Conservation (phyloP, 2,329 filamentous ascomycete species). For the Botrytis hyacinthi region DNA sequence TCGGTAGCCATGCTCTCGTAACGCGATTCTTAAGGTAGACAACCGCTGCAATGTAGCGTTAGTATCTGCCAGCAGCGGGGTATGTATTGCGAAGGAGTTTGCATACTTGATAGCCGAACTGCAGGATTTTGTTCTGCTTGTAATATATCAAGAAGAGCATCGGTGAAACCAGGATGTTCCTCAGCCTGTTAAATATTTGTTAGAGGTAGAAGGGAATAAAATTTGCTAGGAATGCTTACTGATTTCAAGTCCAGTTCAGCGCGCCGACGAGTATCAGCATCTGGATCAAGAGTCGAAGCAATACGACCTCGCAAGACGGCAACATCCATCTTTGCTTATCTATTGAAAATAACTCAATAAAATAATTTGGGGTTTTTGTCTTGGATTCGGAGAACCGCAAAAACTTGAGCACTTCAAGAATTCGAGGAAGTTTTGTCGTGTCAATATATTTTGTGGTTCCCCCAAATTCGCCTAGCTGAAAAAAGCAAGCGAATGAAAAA, state of each 20-base stretch:
- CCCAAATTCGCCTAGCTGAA: slow-evolving; percentile 20
- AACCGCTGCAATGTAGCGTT: slow-evolving; percentile 61
- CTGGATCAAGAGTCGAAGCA: slow-evolving; percentile 70
- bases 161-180: slow-evolving; percentile 83
- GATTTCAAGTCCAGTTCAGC: slow-evolving; percentile 80
- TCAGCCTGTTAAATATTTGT: slow-evolving; percentile 64
- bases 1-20: slow-evolving; percentile 82
- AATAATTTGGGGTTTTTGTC: neutral
- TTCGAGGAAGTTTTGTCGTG: slow-evolving; percentile 21
- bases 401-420: slow-evolving; percentile 18
- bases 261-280: slow-evolving; percentile 71
- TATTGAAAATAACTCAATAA: slow-evolving; percentile 20
- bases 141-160: slow-evolving; percentile 86
- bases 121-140: slow-evolving; percentile 82
- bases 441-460: slow-evolving; percentile 22
- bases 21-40: slow-evolving; percentile 98
- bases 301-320: slow-evolving; percentile 73
- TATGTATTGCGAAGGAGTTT: slow-evolving; percentile 30
- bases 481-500: slow-evolving; percentile 21
- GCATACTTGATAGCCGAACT: slow-evolving; percentile 84
- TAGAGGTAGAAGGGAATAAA: slow-evolving; percentile 24
- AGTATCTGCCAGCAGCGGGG: slow-evolving; percentile 36
- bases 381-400: slow-evolving; percentile 10
- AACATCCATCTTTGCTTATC: slow-evolving; percentile 61
- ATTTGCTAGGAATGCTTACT: slow-evolving; percentile 49